Conservation (phyloP, 23 red algal genomes). For the Pyropia haitanensis region DNA sequence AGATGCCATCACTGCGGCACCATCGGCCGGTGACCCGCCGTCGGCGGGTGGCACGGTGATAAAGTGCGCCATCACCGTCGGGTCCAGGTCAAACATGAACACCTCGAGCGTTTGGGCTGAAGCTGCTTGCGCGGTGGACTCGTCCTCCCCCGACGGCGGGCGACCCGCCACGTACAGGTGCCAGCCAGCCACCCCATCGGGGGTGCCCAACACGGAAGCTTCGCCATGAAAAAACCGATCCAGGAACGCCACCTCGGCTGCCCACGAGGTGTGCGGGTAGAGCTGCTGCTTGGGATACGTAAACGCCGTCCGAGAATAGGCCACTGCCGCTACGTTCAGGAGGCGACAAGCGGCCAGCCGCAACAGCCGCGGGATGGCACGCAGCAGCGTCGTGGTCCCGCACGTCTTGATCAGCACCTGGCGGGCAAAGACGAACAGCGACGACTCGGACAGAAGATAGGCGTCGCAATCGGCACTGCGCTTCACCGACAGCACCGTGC, state of each 20-base stretch:
- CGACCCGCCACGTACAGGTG: conserved; percentile 35
- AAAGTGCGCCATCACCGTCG: conserved; percentile 32
- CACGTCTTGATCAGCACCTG: conserved; percentile 88
- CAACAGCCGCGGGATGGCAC: conserved; percentile 29
- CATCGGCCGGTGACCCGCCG: neutral
- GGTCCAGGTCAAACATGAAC: conserved; percentile 96
- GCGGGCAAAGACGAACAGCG: conserved; percentile 76
- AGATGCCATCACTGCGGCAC: neutral
- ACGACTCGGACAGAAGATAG: conserved; percentile 91
- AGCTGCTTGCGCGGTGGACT: neutral
- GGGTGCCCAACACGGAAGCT: conserved; percentile 8
- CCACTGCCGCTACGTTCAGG: conserved; percentile 28
- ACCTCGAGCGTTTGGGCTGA: conserved; percentile 55
- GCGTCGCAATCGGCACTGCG: conserved; percentile 46
- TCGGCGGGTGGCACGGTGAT: neutral
- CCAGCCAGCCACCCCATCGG: conserved; percentile 16
- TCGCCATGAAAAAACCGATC: conserved; percentile 23
- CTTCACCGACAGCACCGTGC: conserved; percentile 54
- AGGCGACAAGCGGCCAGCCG: conserved; percentile 7
- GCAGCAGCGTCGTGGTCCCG: conserved; percentile 80
- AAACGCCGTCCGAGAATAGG: conserved; percentile 73
- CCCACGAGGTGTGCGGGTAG: conserved; percentile 56
- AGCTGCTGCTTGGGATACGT: conserved; percentile 57
- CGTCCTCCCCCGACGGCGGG: neutral
- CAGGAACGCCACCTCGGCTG: conserved; percentile 57